Evolutionary conservation across 352 stramenopile species (phyloP), one percentile per base, ranked within the genome.

Genomic region (Elongisporangium prolatum): DNA sequence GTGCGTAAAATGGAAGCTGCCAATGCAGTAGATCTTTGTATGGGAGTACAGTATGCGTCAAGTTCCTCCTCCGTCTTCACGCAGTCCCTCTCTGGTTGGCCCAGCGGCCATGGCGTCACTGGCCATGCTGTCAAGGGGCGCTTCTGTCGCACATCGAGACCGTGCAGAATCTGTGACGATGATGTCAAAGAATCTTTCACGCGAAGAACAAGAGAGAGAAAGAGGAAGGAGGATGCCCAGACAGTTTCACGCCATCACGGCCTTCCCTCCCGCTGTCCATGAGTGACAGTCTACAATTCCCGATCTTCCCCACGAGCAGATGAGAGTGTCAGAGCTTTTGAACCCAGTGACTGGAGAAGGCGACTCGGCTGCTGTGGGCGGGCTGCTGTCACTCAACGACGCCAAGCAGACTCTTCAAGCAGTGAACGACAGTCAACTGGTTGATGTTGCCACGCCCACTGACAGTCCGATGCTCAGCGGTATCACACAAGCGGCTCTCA

Each of bases 321-420:
- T 73, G 66, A 68, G 75, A 52, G 44, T 77, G 50, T 47, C 58
- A 4, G 50, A 60, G n/a, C 53, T 77, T 17, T 64, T 77, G 13
- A 77, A 77, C 55, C 69, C 69, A 34, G 52, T 49, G 16, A 44
- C 52, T 21, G 62, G 65, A 49, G 50, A 52, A 24, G 54, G 21
- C 21, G 22, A 48, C 21, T 2, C 21, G 16, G 1, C 34, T 2
- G 53, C 13, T 17, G 21, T 11, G 48, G 17, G 20, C 6, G 24
- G 18, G 18, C 16, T 18, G 10, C 21, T n/a, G 50, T 21, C 17
- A 16, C 6, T 38, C 18, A 8, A 40, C 9, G 28, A 40, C 28
- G 9, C 28, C 28, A 40, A 40, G 28, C 4, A 4, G 25, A 8
- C 25, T 34, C 25, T 34, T 8, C 25, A 34, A 34, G 28, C 28